A percentile compares a stretch with the other conserved stretches of the same genome.
Conservation (phyloP, 768 basidiomycete genomes). For the Termitomyces heimii region DNA sequence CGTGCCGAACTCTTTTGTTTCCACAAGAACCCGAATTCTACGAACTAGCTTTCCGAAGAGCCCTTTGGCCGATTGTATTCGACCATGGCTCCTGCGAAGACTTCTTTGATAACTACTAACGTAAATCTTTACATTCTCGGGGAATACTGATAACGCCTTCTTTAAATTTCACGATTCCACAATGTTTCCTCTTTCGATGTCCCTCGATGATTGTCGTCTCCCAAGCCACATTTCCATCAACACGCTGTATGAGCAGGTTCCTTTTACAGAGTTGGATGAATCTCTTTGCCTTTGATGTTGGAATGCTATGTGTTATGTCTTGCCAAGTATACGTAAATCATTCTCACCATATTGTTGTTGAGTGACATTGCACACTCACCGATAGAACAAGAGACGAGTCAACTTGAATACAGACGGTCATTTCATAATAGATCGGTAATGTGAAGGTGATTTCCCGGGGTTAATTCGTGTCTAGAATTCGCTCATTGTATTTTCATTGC, state of each 20-base stretch:
- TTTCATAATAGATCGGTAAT: too few species aligned
- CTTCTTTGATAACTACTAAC: background rate
- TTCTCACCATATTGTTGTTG: too few species aligned
- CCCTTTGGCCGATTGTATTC: background rate
- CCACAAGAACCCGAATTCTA: background rate
- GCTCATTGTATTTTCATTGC: too few species aligned
- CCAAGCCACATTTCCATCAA: background rate
- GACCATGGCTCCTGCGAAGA: background rate
- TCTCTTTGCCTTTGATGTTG: conserved; percentile 21
- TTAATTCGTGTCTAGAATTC: too few species aligned
- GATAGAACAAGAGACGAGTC: too few species aligned
- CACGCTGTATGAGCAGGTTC: background rate
- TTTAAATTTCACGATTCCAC: background rate
- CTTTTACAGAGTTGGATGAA: conserved; percentile 18
- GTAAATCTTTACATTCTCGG: conserved; percentile 1
- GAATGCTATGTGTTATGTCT: conserved; percentile 1
- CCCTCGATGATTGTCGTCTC: conserved; percentile 9
- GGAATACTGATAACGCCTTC: background rate
- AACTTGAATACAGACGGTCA: too few species aligned
- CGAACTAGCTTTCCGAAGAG: background rate
- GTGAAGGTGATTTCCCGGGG: too few species aligned
- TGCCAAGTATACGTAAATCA: background rate
- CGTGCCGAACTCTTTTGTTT: background rate
- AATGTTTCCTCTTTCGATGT: conserved; percentile 5
- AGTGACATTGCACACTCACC: too few species aligned